A percentile compares a stretch with the other conserved stretches of the same genome.
Evolutionary conservation across 108 stramenopile species (phyloP).

Genomic region (Nitzschia inconspicua): DNA sequence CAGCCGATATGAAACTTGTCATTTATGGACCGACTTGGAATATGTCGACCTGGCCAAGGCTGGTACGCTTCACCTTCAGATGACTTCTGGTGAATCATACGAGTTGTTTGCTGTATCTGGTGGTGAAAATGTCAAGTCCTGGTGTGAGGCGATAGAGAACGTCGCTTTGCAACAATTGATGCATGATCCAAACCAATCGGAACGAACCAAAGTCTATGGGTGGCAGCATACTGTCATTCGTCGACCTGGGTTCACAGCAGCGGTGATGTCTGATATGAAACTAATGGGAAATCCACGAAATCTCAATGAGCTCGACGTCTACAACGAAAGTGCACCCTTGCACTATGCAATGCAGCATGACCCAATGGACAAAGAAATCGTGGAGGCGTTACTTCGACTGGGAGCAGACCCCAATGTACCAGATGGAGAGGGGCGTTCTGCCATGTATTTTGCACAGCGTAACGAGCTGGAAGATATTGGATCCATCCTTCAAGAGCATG

Average conservation of each 20-base stretch:
- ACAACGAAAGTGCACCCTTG: slow-evolving; percentile 36
- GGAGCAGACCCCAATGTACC: slow-evolving; percentile 37
- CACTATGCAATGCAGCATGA: slow-evolving; percentile 38
- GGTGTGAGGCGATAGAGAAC: slow-evolving; percentile 30
- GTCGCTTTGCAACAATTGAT: slow-evolving; percentile 12
- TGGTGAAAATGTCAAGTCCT: slow-evolving; percentile 11
- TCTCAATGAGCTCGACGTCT: slow-evolving; percentile 32
- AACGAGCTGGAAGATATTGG: slow-evolving; percentile 22
- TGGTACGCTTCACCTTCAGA: slow-evolving; percentile 6
- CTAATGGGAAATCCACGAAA: slow-evolving; percentile 9
- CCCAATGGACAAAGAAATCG: slow-evolving; percentile 2
- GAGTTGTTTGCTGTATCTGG: background rate
- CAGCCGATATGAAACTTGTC: slow-evolving; percentile 21
- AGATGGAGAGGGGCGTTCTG: slow-evolving; percentile 26
- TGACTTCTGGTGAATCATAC: slow-evolving; percentile 4
- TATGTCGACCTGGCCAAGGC: background rate
- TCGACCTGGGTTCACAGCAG: slow-evolving; percentile 34
- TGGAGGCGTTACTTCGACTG: slow-evolving; percentile 25
- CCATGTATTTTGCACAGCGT: slow-evolving; percentile 34
- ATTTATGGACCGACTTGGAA: slow-evolving; percentile 23
- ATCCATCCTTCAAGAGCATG: slow-evolving; percentile 6
- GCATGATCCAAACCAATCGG: background rate
- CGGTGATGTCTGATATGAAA: slow-evolving; percentile 18
- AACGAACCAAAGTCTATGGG: slow-evolving; percentile 13
- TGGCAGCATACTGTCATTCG: slow-evolving; percentile 41